Percentiles rank a stretch among this genome's conserved stretches.
Evolutionary conservation across 352 stramenopile species (phyloP).

Genomic region (Phytopythium litorale): DNA sequence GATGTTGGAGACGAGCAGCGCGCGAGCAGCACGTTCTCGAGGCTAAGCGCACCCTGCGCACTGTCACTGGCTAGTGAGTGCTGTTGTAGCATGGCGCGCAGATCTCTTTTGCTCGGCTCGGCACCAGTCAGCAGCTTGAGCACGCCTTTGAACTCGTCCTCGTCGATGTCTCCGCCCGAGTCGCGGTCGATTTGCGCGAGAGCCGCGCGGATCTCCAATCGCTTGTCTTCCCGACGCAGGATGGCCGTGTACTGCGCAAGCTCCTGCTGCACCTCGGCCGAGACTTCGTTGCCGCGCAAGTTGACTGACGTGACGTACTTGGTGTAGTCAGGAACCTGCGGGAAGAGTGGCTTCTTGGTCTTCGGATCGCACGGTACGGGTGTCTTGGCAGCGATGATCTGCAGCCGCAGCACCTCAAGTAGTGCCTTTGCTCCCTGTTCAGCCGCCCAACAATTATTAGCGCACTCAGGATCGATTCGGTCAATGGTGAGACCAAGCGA

Average conservation of each 20-base stretch:
- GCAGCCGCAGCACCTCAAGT: slow-evolving; percentile 70
- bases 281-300: slow-evolving; percentile 80
- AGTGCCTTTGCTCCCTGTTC: slow-evolving; percentile 61
- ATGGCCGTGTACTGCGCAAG: slow-evolving; percentile 75
- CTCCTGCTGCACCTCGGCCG: slow-evolving; percentile 47
- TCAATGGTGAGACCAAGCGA: neutral
- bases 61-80: slow-evolving; percentile 41
- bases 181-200: slow-evolving; percentile 75
- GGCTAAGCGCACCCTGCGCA: slow-evolving; percentile 43
- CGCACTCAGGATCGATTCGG: neutral
- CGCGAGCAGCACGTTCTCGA: slow-evolving; percentile 73
- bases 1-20: slow-evolving; percentile 68
- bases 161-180: slow-evolving; percentile 46
- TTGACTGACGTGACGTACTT: slow-evolving; percentile 72
- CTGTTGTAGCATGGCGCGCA: slow-evolving; percentile 59
- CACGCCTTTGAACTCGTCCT: slow-evolving; percentile 76
- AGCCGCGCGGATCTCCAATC: slow-evolving; percentile 69
- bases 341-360: slow-evolving; percentile 45
- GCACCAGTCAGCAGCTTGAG: slow-evolving; percentile 69
- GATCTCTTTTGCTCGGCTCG: slow-evolving; percentile 76
- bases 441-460: neutral
- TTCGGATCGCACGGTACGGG: slow-evolving; percentile 39
- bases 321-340: slow-evolving; percentile 48
- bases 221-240: slow-evolving; percentile 69
- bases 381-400: slow-evolving; percentile 73